A percentile compares a stretch with the other conserved stretches of the same genome.
Conservation (phyloP, 805 yeast species). For the Saturnispora ahearnii region DNA sequence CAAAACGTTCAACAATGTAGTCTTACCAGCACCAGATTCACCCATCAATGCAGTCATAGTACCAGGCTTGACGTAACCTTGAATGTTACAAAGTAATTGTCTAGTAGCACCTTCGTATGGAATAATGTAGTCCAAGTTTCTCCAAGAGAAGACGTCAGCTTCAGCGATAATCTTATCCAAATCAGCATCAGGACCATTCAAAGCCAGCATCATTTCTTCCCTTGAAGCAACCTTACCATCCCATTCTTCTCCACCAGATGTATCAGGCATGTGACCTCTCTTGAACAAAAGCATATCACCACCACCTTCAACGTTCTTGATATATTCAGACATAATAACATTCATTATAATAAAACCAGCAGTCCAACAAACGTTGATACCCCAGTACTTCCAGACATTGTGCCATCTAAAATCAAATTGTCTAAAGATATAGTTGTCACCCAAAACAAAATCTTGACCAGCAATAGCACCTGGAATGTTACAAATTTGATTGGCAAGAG, state of each 20-base stretch:
- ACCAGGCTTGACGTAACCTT: slow-evolving; percentile 43
- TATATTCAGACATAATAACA: slow-evolving; percentile 26
- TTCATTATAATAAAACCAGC: slow-evolving; percentile 30
- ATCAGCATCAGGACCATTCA: slow-evolving; percentile 26
- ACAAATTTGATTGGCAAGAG: slow-evolving; percentile 38
- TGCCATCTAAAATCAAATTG: slow-evolving; percentile 30
- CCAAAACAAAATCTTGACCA: slow-evolving; percentile 21
- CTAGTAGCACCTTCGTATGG: slow-evolving; percentile 37
- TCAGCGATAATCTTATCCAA: slow-evolving; percentile 31
- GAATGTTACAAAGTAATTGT: slow-evolving; percentile 34
- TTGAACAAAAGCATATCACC: slow-evolving; percentile 34
- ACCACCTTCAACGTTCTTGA: slow-evolving; percentile 25
- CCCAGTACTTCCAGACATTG: slow-evolving; percentile 41
- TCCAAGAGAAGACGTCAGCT: slow-evolving; percentile 56
- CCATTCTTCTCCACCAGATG: slow-evolving; percentile 28
- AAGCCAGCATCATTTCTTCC: slow-evolving; percentile 23
- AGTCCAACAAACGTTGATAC: slow-evolving; percentile 41
- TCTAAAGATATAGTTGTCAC: slow-evolving; percentile 29
- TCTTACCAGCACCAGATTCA: slow-evolving; percentile 56
- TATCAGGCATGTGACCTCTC: slow-evolving; percentile 32
- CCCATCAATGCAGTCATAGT: slow-evolving; percentile 55
- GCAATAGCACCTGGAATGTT: slow-evolving; percentile 38
- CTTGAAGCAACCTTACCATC: slow-evolving; percentile 35
- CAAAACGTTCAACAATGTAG: slow-evolving; percentile 44
- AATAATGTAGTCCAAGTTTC: slow-evolving; percentile 47